A percentile compares a stretch with the other conserved stretches of the same genome.
These are phyloP conservation scores for Stagonosporopsis rhizophila DNA, from an alignment of 2,329 filamentous ascomycete genomes.

Conservation along the genomic window DNA sequence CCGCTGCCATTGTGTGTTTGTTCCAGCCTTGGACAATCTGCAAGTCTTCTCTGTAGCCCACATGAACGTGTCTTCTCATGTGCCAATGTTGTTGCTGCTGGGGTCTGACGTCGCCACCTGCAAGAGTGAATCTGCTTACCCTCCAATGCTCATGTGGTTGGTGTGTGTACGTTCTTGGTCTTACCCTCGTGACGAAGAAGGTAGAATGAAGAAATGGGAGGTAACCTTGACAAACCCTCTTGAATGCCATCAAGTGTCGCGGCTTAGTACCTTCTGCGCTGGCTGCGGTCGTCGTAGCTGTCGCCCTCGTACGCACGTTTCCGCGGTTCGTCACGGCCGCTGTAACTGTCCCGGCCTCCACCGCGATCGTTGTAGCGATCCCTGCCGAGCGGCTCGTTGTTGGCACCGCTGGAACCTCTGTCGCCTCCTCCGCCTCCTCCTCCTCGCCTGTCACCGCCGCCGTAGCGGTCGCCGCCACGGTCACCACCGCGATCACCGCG, in stretches of 20 bases:
- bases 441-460: constrained; percentile 14
- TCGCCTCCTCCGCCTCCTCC: constrained; percentile 36
- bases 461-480: constrained; percentile 34
- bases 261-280: constrained; percentile 65
- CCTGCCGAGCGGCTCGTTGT: constrained; percentile 80
- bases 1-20: background rate
- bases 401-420: constrained; percentile 70
- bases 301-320: constrained; percentile 74
- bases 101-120: background rate
- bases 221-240: constrained; percentile 51
- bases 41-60: too few relatives aligned
- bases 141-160: constrained; percentile 22
- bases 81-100: background rate
- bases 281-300: constrained; percentile 76
- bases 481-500: constrained; percentile 26
- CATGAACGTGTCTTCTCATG: too few relatives aligned
- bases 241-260: constrained; percentile 17
- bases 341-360: constrained; percentile 46
- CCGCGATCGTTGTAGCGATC: constrained; percentile 54
- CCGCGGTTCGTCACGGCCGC: constrained; percentile 50
- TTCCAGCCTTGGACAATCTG: too few relatives aligned
- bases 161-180: constrained; percentile 28
- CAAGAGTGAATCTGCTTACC: constrained; percentile 35
- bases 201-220: constrained; percentile 42
- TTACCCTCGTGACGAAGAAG: constrained; percentile 48